Percentiles rank a stretch among this genome's conserved stretches.
phyloP scores from a whole-genome alignment of 805 yeast species.

The Metschnikowia peoriensis region DNA sequence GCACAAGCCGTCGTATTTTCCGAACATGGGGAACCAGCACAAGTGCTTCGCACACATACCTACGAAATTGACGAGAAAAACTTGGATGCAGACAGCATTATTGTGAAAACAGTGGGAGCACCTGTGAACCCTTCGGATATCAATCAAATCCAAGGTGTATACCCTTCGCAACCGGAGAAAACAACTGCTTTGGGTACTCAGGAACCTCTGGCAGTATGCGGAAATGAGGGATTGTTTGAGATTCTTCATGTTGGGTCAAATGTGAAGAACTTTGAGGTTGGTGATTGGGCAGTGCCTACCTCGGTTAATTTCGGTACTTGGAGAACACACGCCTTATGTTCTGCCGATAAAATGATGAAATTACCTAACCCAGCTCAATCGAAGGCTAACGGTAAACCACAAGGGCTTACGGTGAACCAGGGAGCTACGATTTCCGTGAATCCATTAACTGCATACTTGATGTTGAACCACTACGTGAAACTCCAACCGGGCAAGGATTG shows the following conservation, averaged over 20 bases:
- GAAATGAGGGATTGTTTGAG: conserved; percentile 23
- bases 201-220: conserved; percentile 27
- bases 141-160: conserved; percentile 47
- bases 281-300: conserved; percentile 88
- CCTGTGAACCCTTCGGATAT: conserved; percentile 47
- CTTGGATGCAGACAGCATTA: conserved; percentile 31
- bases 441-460: conserved; percentile 87
- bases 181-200: conserved; percentile 53
- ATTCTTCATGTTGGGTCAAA: conserved; percentile 18
- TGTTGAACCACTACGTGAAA: conserved; percentile 69
- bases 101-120: conserved; percentile 37
- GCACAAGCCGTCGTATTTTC: conserved; percentile 69
- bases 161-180: conserved; percentile 48
- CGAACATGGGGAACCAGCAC: conserved; percentile 64
- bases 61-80: conserved; percentile 49
- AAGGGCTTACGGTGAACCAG: conserved; percentile 42
- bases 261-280: conserved; percentile 16
- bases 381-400: conserved; percentile 30
- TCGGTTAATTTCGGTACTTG: conserved; percentile 87
- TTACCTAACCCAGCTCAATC: conserved; percentile 55
- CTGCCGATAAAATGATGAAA: conserved; percentile 51
- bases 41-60: conserved; percentile 51
- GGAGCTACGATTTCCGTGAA: conserved; percentile 93
- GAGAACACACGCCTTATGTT: conserved; percentile 70
- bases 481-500: conserved; percentile 69